A percentile compares a stretch with the other conserved stretches of the same genome.
phyloP scores from a whole-genome alignment of 2,329 filamentous ascomycete species.

The Verticillium tricorpus region DNA sequence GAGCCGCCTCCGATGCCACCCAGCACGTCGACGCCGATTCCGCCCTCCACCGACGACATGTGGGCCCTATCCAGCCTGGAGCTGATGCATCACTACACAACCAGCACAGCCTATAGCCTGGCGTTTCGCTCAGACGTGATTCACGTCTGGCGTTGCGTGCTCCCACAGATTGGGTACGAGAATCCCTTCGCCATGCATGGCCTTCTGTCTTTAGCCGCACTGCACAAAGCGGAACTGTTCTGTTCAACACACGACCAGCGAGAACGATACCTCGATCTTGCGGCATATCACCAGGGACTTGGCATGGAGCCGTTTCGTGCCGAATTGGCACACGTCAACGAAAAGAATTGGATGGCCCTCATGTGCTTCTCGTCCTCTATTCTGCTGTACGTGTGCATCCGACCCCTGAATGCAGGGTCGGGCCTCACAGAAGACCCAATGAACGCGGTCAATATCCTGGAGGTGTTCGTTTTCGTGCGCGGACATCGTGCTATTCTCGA shows the following conservation, averaged over 20 bases:
- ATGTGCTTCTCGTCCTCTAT: slow-evolving; percentile 33
- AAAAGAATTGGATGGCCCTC: slow-evolving; percentile 21
- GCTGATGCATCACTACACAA: slow-evolving; percentile 25
- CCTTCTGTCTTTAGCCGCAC: slow-evolving; percentile 21
- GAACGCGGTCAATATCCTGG: neutral
- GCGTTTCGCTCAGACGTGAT: slow-evolving; percentile 15
- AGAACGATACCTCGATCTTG: slow-evolving; percentile 19
- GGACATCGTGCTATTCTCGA: neutral
- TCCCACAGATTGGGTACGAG: slow-evolving; percentile 21
- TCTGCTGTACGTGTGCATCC: neutral
- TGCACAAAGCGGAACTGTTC: slow-evolving; percentile 21
- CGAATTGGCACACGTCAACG: slow-evolving; percentile 12
- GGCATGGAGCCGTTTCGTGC: slow-evolving; percentile 23
- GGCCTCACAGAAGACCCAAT: neutral
- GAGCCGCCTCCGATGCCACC: neutral
- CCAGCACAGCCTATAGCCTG: slow-evolving; percentile 17
- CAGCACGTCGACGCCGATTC: neutral
- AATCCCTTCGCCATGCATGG: slow-evolving; percentile 22
- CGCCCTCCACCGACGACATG: neutral
- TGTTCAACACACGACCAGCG: slow-evolving; percentile 12
- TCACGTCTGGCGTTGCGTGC: slow-evolving; percentile 20
- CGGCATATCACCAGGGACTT: slow-evolving; percentile 22
- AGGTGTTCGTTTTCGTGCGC: neutral
- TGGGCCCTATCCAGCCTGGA: slow-evolving; percentile 11
- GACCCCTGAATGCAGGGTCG: neutral